Conservation (phyloP, 2,329 filamentous ascomycete species). For the Acarospora socialis region DNA sequence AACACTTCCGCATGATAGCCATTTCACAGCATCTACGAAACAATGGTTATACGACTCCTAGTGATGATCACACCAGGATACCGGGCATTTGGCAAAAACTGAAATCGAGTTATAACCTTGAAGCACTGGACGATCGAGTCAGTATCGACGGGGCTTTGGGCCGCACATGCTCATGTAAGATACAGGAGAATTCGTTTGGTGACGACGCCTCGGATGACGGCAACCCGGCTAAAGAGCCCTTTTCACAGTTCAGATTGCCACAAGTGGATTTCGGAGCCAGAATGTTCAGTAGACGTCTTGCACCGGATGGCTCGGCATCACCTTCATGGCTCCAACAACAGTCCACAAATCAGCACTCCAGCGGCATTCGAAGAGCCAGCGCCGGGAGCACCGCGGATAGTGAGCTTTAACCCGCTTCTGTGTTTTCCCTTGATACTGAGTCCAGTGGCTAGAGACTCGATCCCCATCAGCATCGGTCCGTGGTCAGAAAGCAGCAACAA, state of each 20-base stretch:
- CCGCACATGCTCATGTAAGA: background rate
- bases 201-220: conserved; percentile 44
- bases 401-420: conserved; percentile 12
- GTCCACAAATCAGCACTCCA: conserved; percentile 16
- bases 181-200: conserved; percentile 39
- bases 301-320: conserved; percentile 29
- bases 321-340: conserved; percentile 19
- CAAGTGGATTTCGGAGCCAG: conserved; percentile 25
- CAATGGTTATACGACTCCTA: conserved; percentile 58
- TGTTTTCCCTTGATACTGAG: background rate
- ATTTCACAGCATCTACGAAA: conserved; percentile 68
- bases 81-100: conserved; percentile 88
- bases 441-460: conserved; percentile 23
- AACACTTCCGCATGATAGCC: conserved; percentile 82
- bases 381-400: conserved; percentile 35
- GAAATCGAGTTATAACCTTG: conserved; percentile 67
- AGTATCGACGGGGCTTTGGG: conserved; percentile 32
- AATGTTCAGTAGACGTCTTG: conserved; percentile 34
- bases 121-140: conserved; percentile 73
- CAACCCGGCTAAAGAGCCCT: conserved; percentile 37
- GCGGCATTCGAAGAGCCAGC: conserved; percentile 27
- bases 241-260: conserved; percentile 53
- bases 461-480: conserved; percentile 30
- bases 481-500: conserved; percentile 23
- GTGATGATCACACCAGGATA: conserved; percentile 63